Conservation (phyloP, 352 stramenopile species). For the Peronosclerospora sorghi region DNA sequence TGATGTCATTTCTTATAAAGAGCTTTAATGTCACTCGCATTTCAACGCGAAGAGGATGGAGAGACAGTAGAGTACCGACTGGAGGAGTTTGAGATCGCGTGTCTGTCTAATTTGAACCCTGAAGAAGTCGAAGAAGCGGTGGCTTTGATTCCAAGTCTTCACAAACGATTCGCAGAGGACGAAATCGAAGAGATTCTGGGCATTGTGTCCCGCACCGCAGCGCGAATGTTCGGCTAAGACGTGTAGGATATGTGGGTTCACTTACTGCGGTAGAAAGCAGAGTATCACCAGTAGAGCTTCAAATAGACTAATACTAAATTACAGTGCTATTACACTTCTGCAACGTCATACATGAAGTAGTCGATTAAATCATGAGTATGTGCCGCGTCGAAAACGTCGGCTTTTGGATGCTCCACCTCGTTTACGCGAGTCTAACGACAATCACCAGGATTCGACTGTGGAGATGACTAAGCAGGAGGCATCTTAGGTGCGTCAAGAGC, state of each 20-base stretch:
- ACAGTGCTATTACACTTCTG: too few species aligned
- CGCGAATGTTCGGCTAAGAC: constrained; percentile 72
- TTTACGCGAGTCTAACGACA: neutral
- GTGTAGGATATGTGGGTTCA: neutral
- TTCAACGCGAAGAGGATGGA: constrained; percentile 65
- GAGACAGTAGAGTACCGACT: constrained; percentile 67
- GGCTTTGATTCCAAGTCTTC: constrained; percentile 79
- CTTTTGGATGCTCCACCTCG: constrained; percentile 6
- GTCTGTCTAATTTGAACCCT: constrained; percentile 83
- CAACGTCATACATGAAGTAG: too few species aligned
- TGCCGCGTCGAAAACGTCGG: constrained; percentile 31
- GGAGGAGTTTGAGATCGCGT: constrained; percentile 86
- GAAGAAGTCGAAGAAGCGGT: constrained; percentile 84
- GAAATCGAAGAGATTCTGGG: constrained; percentile 86
- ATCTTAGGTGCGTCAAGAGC: constrained; percentile 40
- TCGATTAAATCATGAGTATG: constrained; percentile 18
- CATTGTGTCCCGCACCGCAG: constrained; percentile 80
- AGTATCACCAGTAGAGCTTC: too few species aligned
- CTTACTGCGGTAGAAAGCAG: too few species aligned
- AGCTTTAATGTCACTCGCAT: constrained; percentile 77
- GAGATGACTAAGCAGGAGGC: constrained; percentile 22
- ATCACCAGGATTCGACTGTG: neutral
- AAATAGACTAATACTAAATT: too few species aligned
- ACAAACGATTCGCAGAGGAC: constrained; percentile 82
- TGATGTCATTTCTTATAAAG: constrained; percentile 22